These are phyloP conservation scores for Ophiostoma sp. DNA, from an alignment of 2,329 filamentous ascomycete genomes.

Conservation along the genomic window DNA sequence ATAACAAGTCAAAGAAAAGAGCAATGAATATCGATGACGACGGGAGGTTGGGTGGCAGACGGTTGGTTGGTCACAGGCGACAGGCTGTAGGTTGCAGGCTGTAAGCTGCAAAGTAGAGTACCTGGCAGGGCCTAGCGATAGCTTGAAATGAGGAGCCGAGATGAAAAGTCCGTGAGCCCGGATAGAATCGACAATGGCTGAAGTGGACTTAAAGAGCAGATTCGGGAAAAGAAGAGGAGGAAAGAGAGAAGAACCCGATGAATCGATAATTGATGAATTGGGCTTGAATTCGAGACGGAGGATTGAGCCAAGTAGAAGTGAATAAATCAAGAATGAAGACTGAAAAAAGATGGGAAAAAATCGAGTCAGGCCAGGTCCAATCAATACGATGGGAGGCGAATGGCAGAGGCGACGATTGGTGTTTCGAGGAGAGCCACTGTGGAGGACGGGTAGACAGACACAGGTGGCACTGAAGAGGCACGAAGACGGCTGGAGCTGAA, in stretches of 20 bases:
- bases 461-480: neutral
- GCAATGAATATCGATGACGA: conserved; percentile 9
- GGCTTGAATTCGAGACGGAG: neutral
- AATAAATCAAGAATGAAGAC: neutral
- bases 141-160: conserved; percentile 13
- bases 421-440: neutral
- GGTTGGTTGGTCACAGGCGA: neutral
- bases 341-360: neutral
- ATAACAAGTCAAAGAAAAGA: neutral
- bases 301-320: neutral
- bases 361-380: neutral
- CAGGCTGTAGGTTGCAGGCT: neutral
- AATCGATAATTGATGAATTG: neutral
- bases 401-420: neutral
- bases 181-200: conserved; percentile 1
- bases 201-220: neutral
- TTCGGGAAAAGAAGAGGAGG: neutral
- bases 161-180: conserved; percentile 6
- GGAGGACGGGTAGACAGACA: neutral
- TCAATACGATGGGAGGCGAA: conserved; percentile 1
- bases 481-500: neutral
- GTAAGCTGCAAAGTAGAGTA: neutral
- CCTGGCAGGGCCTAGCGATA: neutral
- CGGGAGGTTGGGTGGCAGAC: neutral
- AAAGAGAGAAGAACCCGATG: neutral